These are phyloP conservation scores for Peronospora tabacina DNA, from an alignment of 352 stramenopile genomes.

Conservation along the genomic window DNA sequence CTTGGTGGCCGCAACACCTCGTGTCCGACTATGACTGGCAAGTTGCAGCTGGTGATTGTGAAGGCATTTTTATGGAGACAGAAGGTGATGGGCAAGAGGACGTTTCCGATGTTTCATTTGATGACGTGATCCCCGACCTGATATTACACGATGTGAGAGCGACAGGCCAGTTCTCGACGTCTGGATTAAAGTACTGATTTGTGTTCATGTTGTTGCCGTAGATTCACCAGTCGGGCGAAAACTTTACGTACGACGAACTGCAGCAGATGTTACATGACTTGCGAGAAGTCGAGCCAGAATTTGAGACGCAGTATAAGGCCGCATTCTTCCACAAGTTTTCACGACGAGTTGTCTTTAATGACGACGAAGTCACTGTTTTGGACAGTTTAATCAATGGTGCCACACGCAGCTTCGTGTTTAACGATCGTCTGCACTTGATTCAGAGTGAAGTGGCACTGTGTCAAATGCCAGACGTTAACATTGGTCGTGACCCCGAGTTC, in stretches of 20 bases:
- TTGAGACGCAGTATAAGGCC: slow-evolving; percentile 46
- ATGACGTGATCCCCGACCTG: slow-evolving; percentile 49
- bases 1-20: slow-evolving; percentile 74
- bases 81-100: slow-evolving; percentile 1
- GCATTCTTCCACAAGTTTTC: slow-evolving; percentile 56
- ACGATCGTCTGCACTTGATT: slow-evolving; percentile 55
- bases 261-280: slow-evolving; percentile 52
- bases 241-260: slow-evolving; percentile 66
- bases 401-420: slow-evolving; percentile 67
- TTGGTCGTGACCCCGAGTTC: slow-evolving; percentile 18
- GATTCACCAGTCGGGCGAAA: slow-evolving; percentile 69
- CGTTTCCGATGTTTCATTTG: slow-evolving; percentile 24
- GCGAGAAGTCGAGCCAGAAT: slow-evolving; percentile 42
- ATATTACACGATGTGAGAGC: slow-evolving; percentile 59
- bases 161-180: too few relatives aligned
- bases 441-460: slow-evolving; percentile 59
- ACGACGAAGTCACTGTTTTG: slow-evolving; percentile 52
- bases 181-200: too few relatives aligned
- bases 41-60: slow-evolving; percentile 47
- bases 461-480: slow-evolving; percentile 5
- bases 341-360: slow-evolving; percentile 38
- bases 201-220: too few relatives aligned
- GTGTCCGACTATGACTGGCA: slow-evolving; percentile 78
- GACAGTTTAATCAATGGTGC: slow-evolving; percentile 46
- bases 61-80: slow-evolving; percentile 39